phyloP scores from a whole-genome alignment of 2,329 filamentous ascomycete species.

The Colletotrichum sp. region DNA sequence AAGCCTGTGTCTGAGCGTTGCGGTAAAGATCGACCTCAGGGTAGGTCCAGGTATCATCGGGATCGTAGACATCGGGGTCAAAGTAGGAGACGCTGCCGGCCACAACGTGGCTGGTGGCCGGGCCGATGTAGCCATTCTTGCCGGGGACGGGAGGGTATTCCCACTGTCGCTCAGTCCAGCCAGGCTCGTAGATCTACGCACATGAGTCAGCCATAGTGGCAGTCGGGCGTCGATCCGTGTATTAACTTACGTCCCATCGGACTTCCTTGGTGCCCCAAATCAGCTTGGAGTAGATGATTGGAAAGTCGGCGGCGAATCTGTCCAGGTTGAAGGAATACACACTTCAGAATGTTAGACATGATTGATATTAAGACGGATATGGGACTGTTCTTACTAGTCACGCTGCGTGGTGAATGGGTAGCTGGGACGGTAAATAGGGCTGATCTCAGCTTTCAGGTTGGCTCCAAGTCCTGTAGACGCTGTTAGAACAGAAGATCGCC shows the following conservation, averaged over 20 bases:
- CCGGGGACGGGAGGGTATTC: conserved; percentile 43
- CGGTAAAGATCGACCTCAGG: conserved; percentile 32
- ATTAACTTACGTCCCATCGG: conserved; percentile 16
- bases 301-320: conserved; percentile 18
- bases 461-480: conserved; percentile 23
- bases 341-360: background rate
- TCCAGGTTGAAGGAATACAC: conserved; percentile 22
- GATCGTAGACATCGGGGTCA: conserved; percentile 36
- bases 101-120: conserved; percentile 36
- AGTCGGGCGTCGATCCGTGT: background rate
- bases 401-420: conserved; percentile 16
- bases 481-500: background rate
- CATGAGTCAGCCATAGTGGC: background rate
- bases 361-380: fast-evolving
- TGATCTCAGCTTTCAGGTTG: conserved; percentile 26
- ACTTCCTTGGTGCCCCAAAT: conserved; percentile 23
- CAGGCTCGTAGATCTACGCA: conserved; percentile 39
- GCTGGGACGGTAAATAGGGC: conserved; percentile 20
- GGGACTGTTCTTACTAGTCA: background rate
- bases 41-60: conserved; percentile 43
- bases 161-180: conserved; percentile 46
- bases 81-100: conserved; percentile 31
- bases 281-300: conserved; percentile 21
- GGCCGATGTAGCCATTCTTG: conserved; percentile 44
- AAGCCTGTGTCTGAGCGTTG: conserved; percentile 5